Evolutionary conservation across 139 green algal genomes (phyloP), one percentile per base, ranked within the genome.

Genomic region (Cymbomonas tetramitiformis): DNA sequence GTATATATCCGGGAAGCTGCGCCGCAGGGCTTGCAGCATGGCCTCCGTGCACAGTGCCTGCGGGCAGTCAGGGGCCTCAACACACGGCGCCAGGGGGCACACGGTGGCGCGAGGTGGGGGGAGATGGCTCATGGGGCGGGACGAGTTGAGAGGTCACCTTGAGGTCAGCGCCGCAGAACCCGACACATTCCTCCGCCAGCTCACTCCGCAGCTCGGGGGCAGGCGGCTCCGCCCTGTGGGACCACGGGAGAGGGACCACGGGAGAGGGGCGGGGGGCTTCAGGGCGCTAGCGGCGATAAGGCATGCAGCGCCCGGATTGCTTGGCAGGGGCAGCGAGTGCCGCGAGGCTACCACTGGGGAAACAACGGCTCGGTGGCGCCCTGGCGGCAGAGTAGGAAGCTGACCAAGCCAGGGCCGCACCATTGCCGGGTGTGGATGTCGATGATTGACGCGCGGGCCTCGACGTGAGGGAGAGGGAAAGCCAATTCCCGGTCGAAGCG

Each of bases 111-210:
- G n/a, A n/a, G n/a, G 1, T 10, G 38, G 10, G 12, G 6, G 10
- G 36, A 3, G 30, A 30, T 0, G 52, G 2, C 48, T 71, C 76
- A n/a, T n/a, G n/a, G n/a, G n/a, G n/a, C n/a, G n/a, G n/a, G n/a
- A n/a, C n/a, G n/a, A n/a, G n/a, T n/a, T n/a, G n/a, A n/a, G n/a
- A n/a, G n/a, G n/a, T n/a, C n/a, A n/a, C n/a, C 74, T 94, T 95
- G 25, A 96, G 64, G 75, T 96, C 88, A 3, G 88, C 88, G 2
- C 88, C 88, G 63, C 86, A 93, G 73, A 94, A 96, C 5, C 88
- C 88, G 2, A 84, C 83, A 25, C 52, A 76, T 4, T 69, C 44
- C 2, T 50, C 51, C 0, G 85, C 60, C 39, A 95, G 72, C 26
- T 94, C 75, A 0, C 76, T 54, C 38, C 76, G 56, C 38, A 94